Evolutionary conservation across 108 stramenopile species (phyloP).

Genomic region (Pseudonitzschia delicatissima): DNA sequence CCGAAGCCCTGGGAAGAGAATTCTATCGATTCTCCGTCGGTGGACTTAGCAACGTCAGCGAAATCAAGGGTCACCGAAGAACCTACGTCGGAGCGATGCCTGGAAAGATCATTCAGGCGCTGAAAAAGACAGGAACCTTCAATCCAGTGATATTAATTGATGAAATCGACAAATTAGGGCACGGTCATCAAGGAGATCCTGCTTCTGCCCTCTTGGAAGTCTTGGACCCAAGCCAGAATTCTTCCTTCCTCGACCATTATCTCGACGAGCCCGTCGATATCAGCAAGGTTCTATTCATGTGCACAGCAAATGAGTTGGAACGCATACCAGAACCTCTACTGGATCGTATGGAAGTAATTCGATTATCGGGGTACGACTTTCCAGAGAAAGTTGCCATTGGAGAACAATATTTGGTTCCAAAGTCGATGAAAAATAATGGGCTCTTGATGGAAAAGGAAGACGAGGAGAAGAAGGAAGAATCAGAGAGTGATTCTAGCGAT

Average conservation of each 20-base stretch:
- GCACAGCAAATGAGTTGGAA: conserved; percentile 94
- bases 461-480: conserved; percentile 13
- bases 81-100: conserved; percentile 99
- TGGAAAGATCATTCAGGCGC: conserved; percentile 94
- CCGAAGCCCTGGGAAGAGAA: conserved; percentile 85
- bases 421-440: conserved; percentile 87
- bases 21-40: conserved; percentile 97
- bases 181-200: conserved; percentile 92
- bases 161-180: conserved; percentile 97
- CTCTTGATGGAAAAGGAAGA: conserved; percentile 58
- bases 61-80: conserved; percentile 98
- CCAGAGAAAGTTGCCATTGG: conserved; percentile 97
- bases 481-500: conserved; percentile 43
- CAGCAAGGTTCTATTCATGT: conserved; percentile 95
- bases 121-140: conserved; percentile 79
- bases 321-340: conserved; percentile 94
- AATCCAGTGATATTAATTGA: conserved; percentile 97
- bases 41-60: conserved; percentile 91
- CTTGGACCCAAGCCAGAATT: conserved; percentile 92
- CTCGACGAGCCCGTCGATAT: conserved; percentile 98
- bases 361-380: conserved; percentile 95
- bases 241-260: conserved; percentile 92
- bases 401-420: conserved; percentile 93
- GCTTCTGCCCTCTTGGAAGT: conserved; percentile 94
- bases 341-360: conserved; percentile 98